phyloP scores from a whole-genome alignment of 2,329 filamentous ascomycete species.

The Ophiocordyceps robertsii region DNA sequence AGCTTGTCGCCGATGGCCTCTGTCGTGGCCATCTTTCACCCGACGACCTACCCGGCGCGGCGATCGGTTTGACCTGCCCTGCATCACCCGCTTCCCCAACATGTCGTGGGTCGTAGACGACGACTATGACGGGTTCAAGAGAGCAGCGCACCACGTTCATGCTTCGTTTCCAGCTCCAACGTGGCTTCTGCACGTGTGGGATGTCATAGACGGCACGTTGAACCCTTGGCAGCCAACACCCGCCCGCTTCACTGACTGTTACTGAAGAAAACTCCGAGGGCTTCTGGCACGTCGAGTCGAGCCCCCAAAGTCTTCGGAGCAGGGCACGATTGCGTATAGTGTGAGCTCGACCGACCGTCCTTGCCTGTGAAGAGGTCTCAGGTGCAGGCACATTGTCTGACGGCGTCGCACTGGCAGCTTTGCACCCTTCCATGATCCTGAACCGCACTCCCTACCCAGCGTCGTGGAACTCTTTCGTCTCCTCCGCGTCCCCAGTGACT shows the following conservation, averaged over 20 bases:
- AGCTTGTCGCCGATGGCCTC: no score
- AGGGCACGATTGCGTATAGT: constrained; percentile 14
- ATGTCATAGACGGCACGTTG: neutral
- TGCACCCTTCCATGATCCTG: constrained; percentile 14
- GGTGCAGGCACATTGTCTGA: neutral
- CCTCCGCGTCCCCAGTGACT: constrained; percentile 16
- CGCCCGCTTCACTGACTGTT: neutral
- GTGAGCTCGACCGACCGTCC: constrained; percentile 9
- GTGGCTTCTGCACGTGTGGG: neutral
- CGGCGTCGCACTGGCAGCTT: constrained; percentile 9
- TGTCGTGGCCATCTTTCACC: no score
- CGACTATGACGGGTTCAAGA: neutral
- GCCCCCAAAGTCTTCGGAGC: constrained; percentile 8
- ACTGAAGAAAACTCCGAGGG: constrained; percentile 6
- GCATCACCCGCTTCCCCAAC: neutral
- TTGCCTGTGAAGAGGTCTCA: neutral
- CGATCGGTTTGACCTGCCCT: no score
- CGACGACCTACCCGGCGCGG: no score
- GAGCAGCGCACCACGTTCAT: neutral
- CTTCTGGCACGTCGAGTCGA: constrained; percentile 11
- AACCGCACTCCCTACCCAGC: constrained; percentile 8
- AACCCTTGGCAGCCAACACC: neutral
- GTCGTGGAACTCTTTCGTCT: constrained; percentile 14
- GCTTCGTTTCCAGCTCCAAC: neutral
- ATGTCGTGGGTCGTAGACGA: constrained; percentile 2